These are phyloP conservation scores for Cardamine occulta DNA, from an alignment of 345 rosid species.

Conservation along the genomic window DNA sequence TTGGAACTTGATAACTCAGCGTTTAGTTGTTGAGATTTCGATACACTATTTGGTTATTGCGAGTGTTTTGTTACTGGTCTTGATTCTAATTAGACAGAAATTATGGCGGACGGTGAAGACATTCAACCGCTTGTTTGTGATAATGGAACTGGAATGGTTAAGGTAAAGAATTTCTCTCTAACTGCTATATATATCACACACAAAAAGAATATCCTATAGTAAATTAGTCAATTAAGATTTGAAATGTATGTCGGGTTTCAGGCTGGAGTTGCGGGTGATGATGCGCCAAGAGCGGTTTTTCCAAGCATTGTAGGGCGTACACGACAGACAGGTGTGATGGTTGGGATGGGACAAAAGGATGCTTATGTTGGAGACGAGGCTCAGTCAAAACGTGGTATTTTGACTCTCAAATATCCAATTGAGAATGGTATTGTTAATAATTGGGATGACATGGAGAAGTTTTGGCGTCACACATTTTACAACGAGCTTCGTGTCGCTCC, in stretches of 20 bases:
- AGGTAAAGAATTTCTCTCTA: conserved; percentile 25
- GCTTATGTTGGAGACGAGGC: conserved; percentile 81
- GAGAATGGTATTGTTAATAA: conserved; percentile 81
- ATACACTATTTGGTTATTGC: not conserved
- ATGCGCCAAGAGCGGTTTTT: conserved; percentile 70
- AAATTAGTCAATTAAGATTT: not conserved
- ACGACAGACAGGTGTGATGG: conserved; percentile 75
- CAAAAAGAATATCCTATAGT: not conserved
- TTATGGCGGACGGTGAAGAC: conserved; percentile 38
- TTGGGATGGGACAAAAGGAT: conserved; percentile 78
- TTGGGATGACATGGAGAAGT: conserved; percentile 83
- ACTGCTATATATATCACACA: not conserved
- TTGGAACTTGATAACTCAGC: no score
- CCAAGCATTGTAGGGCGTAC: conserved; percentile 75
- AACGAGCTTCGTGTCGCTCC: conserved; percentile 83
- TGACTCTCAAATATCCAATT: conserved; percentile 73
- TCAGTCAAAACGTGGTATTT: conserved; percentile 76
- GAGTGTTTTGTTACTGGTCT: conserved; percentile 3
- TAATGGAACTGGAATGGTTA: conserved; percentile 45
- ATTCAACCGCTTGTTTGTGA: conserved; percentile 42
- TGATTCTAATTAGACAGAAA: conserved; percentile 23
- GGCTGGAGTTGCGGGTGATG: conserved; percentile 80
- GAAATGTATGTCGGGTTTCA: conserved; percentile 21
- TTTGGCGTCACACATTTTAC: conserved; percentile 76
- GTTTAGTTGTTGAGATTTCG: not conserved